Percentiles rank a stretch among this genome's conserved stretches.
Conservation (phyloP, 352 stramenopile genomes). For the Pythium brassicae region DNA sequence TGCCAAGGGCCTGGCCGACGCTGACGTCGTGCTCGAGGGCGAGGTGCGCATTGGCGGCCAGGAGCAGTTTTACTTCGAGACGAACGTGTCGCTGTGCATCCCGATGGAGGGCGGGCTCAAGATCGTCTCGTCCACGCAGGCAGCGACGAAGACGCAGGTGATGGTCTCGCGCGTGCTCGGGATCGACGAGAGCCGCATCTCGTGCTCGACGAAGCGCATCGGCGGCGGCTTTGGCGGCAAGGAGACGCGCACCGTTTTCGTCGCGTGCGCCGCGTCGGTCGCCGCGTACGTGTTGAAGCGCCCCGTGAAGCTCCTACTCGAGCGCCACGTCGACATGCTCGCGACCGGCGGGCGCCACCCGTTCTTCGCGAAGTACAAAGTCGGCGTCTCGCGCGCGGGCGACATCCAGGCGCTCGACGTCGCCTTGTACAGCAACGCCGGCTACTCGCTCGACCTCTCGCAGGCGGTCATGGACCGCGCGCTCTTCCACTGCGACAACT, state of each 20-base stretch:
- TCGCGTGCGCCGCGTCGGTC: conserved; percentile 88
- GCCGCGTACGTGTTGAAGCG: conserved; percentile 84
- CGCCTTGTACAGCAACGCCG: conserved; percentile 93
- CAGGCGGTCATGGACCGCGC: conserved; percentile 93
- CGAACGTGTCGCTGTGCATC: conserved; percentile 76
- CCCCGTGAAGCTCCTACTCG: conserved; percentile 89
- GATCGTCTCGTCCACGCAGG: conserved; percentile 93
- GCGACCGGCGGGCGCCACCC: conserved; percentile 91
- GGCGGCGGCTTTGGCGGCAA: conserved; percentile 97
- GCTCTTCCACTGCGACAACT: conserved; percentile 94
- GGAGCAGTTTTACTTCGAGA: conserved; percentile 97
- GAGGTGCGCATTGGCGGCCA: conserved; percentile 90
- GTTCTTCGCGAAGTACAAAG: conserved; percentile 93
- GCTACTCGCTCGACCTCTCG: conserved; percentile 93
- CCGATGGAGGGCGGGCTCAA: conserved; percentile 89
- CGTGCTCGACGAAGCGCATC: conserved; percentile 92
- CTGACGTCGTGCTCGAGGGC: conserved; percentile 80
- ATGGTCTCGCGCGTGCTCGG: conserved; percentile 89
- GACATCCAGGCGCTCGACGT: conserved; percentile 90
- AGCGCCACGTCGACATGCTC: conserved; percentile 95
- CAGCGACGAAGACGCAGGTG: conserved; percentile 90
- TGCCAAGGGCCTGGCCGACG: conserved; percentile 55
- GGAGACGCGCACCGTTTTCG: conserved; percentile 91
- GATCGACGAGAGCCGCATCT: conserved; percentile 87
- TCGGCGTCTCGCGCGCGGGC: conserved; percentile 77